Conservation (phyloP, 352 stramenopile genomes). For the Peronosclerospora sorghi region DNA sequence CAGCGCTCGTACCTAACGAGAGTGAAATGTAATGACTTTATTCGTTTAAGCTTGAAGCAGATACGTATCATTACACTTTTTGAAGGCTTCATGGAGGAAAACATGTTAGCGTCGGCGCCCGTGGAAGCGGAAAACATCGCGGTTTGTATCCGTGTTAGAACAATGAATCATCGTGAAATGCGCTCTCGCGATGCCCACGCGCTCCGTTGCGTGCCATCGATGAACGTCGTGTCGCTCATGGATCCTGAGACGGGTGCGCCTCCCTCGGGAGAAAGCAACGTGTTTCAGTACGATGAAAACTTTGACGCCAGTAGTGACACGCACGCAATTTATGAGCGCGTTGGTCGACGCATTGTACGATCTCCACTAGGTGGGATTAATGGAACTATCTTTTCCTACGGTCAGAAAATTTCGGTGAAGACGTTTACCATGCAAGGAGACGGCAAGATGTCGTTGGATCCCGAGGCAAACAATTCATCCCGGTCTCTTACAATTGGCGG, state of each 20-base stretch:
- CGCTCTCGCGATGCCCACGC: slow-evolving; percentile 31
- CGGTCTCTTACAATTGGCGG: slow-evolving; percentile 87
- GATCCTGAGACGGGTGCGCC: slow-evolving; percentile 35
- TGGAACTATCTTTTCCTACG: slow-evolving; percentile 92
- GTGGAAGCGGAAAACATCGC: no score
- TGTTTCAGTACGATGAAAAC: slow-evolving; percentile 77
- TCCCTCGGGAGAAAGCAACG: slow-evolving; percentile 51
- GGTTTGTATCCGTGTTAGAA: slow-evolving; percentile 74
- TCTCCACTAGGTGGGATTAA: slow-evolving; percentile 73
- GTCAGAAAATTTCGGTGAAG: slow-evolving; percentile 91
- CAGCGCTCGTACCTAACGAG: no score
- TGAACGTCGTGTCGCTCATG: slow-evolving; percentile 49
- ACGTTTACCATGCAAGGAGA: no score
- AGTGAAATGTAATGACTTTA: no score
- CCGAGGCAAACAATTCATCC: slow-evolving; percentile 1
- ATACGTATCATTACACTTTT: no score
- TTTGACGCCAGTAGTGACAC: slow-evolving; percentile 46
- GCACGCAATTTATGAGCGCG: slow-evolving; percentile 43
- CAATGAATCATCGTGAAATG: slow-evolving; percentile 63
- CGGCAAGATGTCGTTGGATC: slow-evolving; percentile 16
- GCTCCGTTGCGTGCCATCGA: slow-evolving; percentile 24
- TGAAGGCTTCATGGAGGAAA: no score
- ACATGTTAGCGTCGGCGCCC: no score
- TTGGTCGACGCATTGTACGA: slow-evolving; percentile 57
- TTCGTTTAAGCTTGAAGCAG: no score